These are phyloP conservation scores for Paramecium sexaurelia DNA, from an alignment of 73 alveolate genomes.

Conservation along the genomic window DNA sequence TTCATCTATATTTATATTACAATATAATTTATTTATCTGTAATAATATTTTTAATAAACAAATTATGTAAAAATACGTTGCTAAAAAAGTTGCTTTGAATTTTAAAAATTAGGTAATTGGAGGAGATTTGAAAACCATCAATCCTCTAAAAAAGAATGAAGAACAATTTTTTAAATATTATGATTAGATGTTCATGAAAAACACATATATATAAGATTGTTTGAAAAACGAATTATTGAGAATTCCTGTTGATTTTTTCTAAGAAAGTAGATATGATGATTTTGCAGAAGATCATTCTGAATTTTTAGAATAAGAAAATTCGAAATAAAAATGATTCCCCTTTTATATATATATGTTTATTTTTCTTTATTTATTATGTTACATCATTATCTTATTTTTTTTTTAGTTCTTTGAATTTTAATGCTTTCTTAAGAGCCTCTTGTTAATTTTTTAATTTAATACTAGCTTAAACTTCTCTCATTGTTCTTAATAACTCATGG, in stretches of 20 bases:
- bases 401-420: constrained; percentile 71
- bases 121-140: not conserved
- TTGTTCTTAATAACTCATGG: constrained; percentile 61
- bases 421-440: constrained; percentile 68
- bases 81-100: not conserved
- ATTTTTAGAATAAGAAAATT: not conserved
- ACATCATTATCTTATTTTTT: constrained; percentile 2
- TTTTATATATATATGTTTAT: not conserved
- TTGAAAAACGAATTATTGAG: not conserved
- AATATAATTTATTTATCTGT: not conserved
- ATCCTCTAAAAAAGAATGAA: not conserved
- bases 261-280: constrained; percentile 29
- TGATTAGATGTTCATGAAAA: not conserved
- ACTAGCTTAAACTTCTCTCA: constrained; percentile 72
- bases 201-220: not conserved
- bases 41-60: not conserved
- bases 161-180: not conserved
- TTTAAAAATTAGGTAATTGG: not conserved
- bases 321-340: not conserved
- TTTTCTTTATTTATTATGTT: not conserved
- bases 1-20: not conserved
- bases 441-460: constrained; percentile 66
- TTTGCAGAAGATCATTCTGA: constrained; percentile 48
- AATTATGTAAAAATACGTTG: constrained; percentile 46
- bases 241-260: not conserved